These are phyloP conservation scores for Glomus cerebriforme DNA, from an alignment of 192 early-diverging fungal genomes.

Conservation along the genomic window DNA sequence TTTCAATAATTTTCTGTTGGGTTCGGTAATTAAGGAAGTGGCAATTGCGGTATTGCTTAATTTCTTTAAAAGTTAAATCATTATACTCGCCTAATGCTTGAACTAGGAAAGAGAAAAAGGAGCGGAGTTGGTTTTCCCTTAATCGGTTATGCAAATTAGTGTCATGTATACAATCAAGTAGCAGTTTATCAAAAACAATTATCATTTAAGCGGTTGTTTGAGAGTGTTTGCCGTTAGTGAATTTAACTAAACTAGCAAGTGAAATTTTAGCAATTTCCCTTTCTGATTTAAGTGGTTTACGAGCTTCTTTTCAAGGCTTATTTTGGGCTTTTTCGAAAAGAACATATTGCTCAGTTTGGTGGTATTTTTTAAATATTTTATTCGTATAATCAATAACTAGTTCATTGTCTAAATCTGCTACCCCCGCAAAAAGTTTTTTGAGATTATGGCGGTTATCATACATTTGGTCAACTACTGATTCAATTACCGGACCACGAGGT, in stretches of 20 bases:
- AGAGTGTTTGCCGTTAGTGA: not conserved
- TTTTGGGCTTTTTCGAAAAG: slow-evolving; percentile 12
- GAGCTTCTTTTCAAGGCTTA: slow-evolving; percentile 20
- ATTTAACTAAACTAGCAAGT: not conserved
- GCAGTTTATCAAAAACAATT: too few relatives aligned
- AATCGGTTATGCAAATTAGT: too few relatives aligned
- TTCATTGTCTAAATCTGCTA: slow-evolving; percentile 11
- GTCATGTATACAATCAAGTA: too few relatives aligned
- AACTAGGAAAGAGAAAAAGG: too few relatives aligned
- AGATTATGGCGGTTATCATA: not conserved
- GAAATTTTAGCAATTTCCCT: not conserved
- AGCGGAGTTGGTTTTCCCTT: too few relatives aligned
- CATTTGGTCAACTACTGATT: slow-evolving; percentile 10
- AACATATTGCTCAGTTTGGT: not conserved
- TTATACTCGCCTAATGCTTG: too few relatives aligned
- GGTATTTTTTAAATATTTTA: slow-evolving; percentile 2
- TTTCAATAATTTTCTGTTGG: too few relatives aligned
- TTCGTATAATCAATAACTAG: not conserved
- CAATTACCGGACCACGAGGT: not conserved
- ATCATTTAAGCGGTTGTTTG: too few relatives aligned
- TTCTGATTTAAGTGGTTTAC: slow-evolving; percentile 15
- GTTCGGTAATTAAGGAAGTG: too few relatives aligned
- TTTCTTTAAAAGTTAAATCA: too few relatives aligned
- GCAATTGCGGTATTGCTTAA: too few relatives aligned
- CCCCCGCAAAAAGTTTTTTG: not conserved